Evolutionary conservation across 2,329 filamentous ascomycete species (phyloP), one percentile per base, ranked within the genome.

Genomic region (Magnaporthiopsis incrustans): DNA sequence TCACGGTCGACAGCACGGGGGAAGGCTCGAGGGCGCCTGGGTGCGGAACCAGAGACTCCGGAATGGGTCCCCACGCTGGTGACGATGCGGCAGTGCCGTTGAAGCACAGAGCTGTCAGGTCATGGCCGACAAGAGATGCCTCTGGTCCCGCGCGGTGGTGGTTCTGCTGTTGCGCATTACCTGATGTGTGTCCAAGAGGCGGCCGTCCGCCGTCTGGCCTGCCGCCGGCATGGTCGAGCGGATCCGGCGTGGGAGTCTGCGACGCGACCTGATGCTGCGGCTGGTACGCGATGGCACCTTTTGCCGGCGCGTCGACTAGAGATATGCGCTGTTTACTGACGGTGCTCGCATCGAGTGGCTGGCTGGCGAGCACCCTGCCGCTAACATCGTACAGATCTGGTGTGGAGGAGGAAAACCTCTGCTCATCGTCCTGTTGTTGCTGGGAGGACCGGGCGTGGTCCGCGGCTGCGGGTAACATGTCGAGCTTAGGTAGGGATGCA

Each of bases 121-220:
- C 57, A 66, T 27, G 26, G 64, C 57, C 35, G 64, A 44, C 58
- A 15, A 60, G 58, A 14, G 63, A 56, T 26, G 27, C 60, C 18
- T 53, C 67, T 74, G 73, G 64, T 77, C 75, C 61, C 73, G 74
- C 68, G 73, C 77, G 68, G 75, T 61, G 60, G 15, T 12, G 35
- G 22, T 61, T 53, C 67, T 79, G 69, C 66, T 76, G 71, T 70
- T 85, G 82, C 60, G 78, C 75, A 72, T 85, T 85, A 69, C 79
- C 79, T 15, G 78, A 81, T 26, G 81, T 78, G 69, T 85, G 82
- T 65, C 80, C 76, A 53, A 85, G 77, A 35, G 83, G 82, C 66
- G 79, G 74, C 66, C 80, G 70, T 14, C 25, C 44, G n/a, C 59
- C n/a, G 30, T 60, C 59, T 15, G 59, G 10, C 33, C 35, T 44